Evolutionary conservation across 202 grass and related monocot species (phyloP), one percentile per base, ranked within the genome.

Genomic region (Elaeis oleifera): DNA sequence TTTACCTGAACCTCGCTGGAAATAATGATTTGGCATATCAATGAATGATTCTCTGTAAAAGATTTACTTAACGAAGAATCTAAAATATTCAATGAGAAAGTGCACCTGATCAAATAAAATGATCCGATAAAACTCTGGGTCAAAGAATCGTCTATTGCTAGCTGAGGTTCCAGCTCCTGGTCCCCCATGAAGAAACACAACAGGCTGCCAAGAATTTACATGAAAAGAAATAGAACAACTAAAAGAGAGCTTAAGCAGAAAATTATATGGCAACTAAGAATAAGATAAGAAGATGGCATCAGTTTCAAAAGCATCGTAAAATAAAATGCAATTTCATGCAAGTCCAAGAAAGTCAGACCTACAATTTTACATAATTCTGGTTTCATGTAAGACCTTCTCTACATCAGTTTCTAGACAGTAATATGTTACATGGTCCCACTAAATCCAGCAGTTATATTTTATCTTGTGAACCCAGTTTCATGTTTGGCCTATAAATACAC

Each of bases 111-210:
- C 92, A 15, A 99, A 87, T 31, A 99, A 74, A 53, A 99, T 60
- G 51, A 99, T 89, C 67, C 78, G 75, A 63, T 92, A 99, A 64
- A 86, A 99, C 53, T 82, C 71, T 5, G 82, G 85, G 52, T 99
- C 88, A 50, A 99, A 99, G 69, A 99, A 78, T 55, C 61, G 65
- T 23, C 88, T 85, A 65, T 92, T 92, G 23, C 69, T 74, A 2
- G 85, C 74, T 9, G 84, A 92, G 1, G 94, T 92, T 69, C 94
- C 82, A 71, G 80, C 84, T 20, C 88, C 85, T 23, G 82, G 85
- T 14, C 88, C 85, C 1, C 85, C 85, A 60, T 97, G 94, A 64
- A 97, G 80, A 74, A 99, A 92, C 17, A 92, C 82, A 60, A 89
- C 85, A 23, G 88, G 88, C 94, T 99, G 58, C 7, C 23, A 27